Base-by-base conservation (phyloP, 2,329 filamentous ascomycete species). In the Sarocladiaceae sp. region DNA sequence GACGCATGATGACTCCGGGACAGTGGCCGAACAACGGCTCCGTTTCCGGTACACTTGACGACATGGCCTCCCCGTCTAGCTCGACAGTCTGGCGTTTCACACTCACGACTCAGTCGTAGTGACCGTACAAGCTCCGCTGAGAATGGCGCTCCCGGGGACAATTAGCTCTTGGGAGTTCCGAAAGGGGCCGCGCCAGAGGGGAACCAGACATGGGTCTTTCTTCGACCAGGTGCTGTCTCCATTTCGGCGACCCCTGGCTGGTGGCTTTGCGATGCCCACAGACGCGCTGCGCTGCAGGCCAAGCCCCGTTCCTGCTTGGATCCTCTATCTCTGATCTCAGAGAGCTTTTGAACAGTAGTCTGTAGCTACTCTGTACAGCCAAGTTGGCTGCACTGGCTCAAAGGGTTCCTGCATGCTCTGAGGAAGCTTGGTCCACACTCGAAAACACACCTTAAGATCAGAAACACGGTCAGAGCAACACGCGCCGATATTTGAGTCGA, bases 231-330 rank as follows among this genome's bases (percentile, higher is more conserved):
- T 20, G n/a, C 44, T 33, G 44, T 10, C 44, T 48, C 26, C 44
- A 48, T 48, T 29, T 29, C 44, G 22, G 11, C 11, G 17, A 48
- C 25, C 44, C 44, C 26, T 31, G 44, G 40, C n/a, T 15, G 17
- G 13, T 26, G 40, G 44, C 22, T n/a, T 20, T 33, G 44, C 44
- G 17, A 48, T 33, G 26, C 23, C 44, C 44, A 48, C 44, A 48
- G 44, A 48, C 44, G 44, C 44, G 26, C 33, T 28, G 26, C 23
- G 31, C 44, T 48, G 44, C 26, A 33, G 44, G 28, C n/a, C 44
- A 48, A 48, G 22, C 12, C 23, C 22, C 40, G 26, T 46, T 15
- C 40, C n/a, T 28, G 44, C 22, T 48, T 28, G 26, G 4, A 48
- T 48, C 44, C 44, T 48, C 7, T 33, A 11, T 20, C 5, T 5